Evolutionary conservation across 371 early-diverging fungal species (phyloP).

Genomic region (Saksenaea oblongispora): DNA sequence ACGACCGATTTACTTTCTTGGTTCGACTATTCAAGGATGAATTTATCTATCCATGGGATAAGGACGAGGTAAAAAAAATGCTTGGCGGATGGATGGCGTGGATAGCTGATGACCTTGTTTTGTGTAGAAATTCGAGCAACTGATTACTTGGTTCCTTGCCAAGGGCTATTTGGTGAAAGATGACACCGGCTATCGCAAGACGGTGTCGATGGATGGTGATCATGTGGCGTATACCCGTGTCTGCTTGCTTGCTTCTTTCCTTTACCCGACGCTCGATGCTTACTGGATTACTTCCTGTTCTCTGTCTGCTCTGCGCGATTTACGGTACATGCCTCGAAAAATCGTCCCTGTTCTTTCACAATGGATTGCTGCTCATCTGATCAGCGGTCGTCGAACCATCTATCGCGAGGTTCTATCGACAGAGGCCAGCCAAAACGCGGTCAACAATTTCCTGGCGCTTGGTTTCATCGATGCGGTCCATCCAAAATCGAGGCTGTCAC

Average conservation of each 20-base stretch:
- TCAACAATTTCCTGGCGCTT: slow-evolving; percentile 47
- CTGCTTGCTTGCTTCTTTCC: slow-evolving; percentile 46
- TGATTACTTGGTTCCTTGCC: slow-evolving; percentile 34
- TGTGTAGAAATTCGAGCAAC: slow-evolving; percentile 37
- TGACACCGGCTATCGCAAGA: slow-evolving; percentile 21
- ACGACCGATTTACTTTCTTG: slow-evolving; percentile 41
- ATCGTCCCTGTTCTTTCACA: slow-evolving; percentile 49
- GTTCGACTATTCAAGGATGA: slow-evolving; percentile 47
- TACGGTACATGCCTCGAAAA: slow-evolving; percentile 53
- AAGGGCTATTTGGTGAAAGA: slow-evolving; percentile 24
- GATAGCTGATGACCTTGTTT: background rate
- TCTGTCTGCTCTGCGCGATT: slow-evolving; percentile 47
- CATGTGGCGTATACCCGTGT: slow-evolving; percentile 33
- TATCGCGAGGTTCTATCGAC: slow-evolving; percentile 55
- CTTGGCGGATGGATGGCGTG: background rate
- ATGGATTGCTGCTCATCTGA: slow-evolving; percentile 56
- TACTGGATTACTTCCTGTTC: slow-evolving; percentile 58
- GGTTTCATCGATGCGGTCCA: slow-evolving; percentile 51
- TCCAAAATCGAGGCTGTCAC: slow-evolving; percentile 45
- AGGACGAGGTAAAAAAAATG: slow-evolving; percentile 34
- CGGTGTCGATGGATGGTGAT: slow-evolving; percentile 28
- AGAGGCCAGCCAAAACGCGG: slow-evolving; percentile 50
- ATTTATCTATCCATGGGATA: slow-evolving; percentile 49
- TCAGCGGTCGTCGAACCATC: slow-evolving; percentile 48
- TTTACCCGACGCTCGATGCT: slow-evolving; percentile 52